Evolutionary conservation across 306 rosid genomes (phyloP), one percentile per base, ranked within the genome.

Genomic region (Purshia tridentata): DNA sequence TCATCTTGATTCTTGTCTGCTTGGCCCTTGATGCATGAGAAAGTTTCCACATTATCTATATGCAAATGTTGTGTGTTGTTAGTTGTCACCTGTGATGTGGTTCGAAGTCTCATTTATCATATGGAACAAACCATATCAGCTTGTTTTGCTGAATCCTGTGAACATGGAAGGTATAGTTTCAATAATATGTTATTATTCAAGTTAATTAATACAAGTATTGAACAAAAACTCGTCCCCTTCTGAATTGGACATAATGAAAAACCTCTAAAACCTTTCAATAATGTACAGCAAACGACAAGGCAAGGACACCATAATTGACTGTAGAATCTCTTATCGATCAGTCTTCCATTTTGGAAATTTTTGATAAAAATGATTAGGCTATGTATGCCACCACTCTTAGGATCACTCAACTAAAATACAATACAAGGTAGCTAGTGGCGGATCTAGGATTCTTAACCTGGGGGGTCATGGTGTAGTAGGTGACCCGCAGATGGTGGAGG

Each of bases 261-360:
- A 0, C 51, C 41, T 53, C 20, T 19, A 11, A 29, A 29, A 29
- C 35, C 35, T 29, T 29, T 29, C 35, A 29, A 29, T 29, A 29
- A 29, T 8, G 1, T 9, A 50, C 57, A 13, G 55, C 40, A 45
- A 46, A 58, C 58, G 50, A 69, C 40, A 69, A 46, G 67, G 16
- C 40, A 69, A 46, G 67, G 16, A 72, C 76, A 23, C 54, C 57
- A 72, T 46, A 22, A 9, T 46, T 72, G 67, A 72, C 76, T 8
- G 20, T 8, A 29, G 42, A 57, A 57, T 57, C 18, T 23, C n/a
- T 12, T 14, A 20, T 57, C n/a, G n/a, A n/a, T n/a, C 23, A 29
- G 56, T 56, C 75, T 19, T 70, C 65, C 53, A 42, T 70, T 56
- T 37, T 22, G 20, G 9, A 4, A 15, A 49, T 67, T 49, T 48